phyloP scores from a whole-genome alignment of 2,329 filamentous ascomycete genomes.

The Clonostachys rhizophaga region DNA sequence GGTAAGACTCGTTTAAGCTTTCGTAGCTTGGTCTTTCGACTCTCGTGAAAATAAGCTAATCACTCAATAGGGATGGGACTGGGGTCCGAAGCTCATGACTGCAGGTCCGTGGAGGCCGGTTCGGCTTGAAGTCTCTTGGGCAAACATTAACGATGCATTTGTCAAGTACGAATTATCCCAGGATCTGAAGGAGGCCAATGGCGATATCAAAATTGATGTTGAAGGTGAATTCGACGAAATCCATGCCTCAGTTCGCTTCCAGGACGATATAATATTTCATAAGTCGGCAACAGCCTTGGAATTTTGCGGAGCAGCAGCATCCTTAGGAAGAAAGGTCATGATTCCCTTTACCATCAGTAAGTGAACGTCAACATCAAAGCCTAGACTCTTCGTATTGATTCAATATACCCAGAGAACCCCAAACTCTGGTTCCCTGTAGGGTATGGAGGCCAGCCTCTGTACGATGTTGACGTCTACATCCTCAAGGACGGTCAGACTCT shows the following conservation, averaged over 20 bases:
- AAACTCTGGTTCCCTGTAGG: constrained; percentile 60
- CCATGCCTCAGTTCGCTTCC: constrained; percentile 40
- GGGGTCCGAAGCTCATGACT: constrained; percentile 57
- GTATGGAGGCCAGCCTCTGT: constrained; percentile 66
- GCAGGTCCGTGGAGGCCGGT: constrained; percentile 65
- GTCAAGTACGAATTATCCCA: constrained; percentile 52
- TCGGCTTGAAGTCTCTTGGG: constrained; percentile 59
- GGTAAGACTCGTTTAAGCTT: constrained; percentile 17
- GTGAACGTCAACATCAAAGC: too few relatives aligned
- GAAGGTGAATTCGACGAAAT: constrained; percentile 32
- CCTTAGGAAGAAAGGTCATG: too few relatives aligned
- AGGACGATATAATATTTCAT: constrained; percentile 43
- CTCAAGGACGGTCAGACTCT: constrained; percentile 33
- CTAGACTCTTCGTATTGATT: too few relatives aligned
- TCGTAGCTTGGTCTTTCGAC: neutral
- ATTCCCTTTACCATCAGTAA: too few relatives aligned
- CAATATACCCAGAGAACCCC: too few relatives aligned
- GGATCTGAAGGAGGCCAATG: constrained; percentile 45
- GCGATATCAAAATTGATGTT: constrained; percentile 36
- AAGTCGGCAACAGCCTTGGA: too few relatives aligned
- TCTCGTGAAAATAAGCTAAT: constrained; percentile 16
- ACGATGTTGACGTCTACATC: constrained; percentile 48
- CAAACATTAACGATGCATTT: constrained; percentile 56
- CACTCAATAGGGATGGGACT: constrained; percentile 48
- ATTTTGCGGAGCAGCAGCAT: too few relatives aligned